Evolutionary conservation across 345 rosid genomes (phyloP).

Genomic region (Lumnitzera racemosa): DNA sequence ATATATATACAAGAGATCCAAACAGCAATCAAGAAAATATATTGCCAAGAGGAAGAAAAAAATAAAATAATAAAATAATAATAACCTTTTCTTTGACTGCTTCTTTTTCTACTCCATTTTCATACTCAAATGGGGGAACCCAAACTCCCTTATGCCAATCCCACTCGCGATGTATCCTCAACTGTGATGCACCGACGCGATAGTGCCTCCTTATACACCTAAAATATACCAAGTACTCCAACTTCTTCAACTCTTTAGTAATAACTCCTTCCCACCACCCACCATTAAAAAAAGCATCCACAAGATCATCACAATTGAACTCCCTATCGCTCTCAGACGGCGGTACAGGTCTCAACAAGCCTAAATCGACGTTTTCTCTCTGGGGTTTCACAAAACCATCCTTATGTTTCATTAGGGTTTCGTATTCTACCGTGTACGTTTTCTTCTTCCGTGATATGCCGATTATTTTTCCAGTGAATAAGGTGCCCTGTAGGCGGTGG

Average conservation of each 20-base stretch:
- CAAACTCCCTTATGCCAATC: slow-evolving; percentile 4
- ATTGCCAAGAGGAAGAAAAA: no score
- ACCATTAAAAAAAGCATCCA: slow-evolving; percentile 16
- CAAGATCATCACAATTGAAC: slow-evolving; percentile 6
- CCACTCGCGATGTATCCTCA: slow-evolving; percentile 22
- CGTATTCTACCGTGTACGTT: slow-evolving; percentile 12
- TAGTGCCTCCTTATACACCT: slow-evolving; percentile 10
- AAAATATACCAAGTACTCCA: slow-evolving; percentile 9
- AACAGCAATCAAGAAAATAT: no score
- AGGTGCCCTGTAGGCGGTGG: slow-evolving; percentile 6
- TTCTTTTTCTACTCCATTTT: not conserved
- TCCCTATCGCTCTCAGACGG: not conserved
- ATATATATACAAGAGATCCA: no score
- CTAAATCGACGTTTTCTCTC: slow-evolving; percentile 6
- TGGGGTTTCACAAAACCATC: slow-evolving; percentile 2
- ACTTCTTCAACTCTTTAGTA: slow-evolving; percentile 3
- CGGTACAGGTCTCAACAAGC: slow-evolving; percentile 12
- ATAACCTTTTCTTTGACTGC: not conserved
- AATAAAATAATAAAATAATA: not conserved
- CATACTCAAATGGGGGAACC: slow-evolving; percentile 9
- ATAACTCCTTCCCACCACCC: slow-evolving; percentile 19
- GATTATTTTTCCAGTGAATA: slow-evolving; percentile 13
- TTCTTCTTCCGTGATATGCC: slow-evolving; percentile 5
- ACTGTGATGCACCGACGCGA: slow-evolving; percentile 7
- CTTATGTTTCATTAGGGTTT: slow-evolving; percentile 2